Percentiles rank a stretch among this genome's conserved stretches.
These are phyloP conservation scores for Quercus variabilis DNA, from an alignment of 306 rosid species.

Conservation along the genomic window DNA sequence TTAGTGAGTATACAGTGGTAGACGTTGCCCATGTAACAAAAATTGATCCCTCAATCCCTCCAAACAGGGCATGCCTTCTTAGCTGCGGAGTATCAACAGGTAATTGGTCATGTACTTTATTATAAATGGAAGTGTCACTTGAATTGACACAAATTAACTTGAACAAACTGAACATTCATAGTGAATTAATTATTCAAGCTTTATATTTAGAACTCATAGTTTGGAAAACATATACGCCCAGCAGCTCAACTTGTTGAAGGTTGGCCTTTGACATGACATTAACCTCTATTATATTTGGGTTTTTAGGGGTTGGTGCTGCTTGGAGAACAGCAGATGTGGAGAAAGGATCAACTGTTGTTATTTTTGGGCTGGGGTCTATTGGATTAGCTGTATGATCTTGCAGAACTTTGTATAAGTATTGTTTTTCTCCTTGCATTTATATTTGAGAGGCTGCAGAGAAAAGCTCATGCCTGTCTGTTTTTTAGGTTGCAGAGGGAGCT, in stretches of 20 bases:
- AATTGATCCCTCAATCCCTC: constrained; percentile 53
- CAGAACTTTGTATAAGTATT: background rate
- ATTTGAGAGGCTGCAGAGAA: background rate
- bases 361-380: constrained; percentile 82
- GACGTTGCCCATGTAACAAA: constrained; percentile 63
- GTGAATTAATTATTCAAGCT: background rate
- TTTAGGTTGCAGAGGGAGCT: constrained; percentile 88
- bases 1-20: constrained; percentile 69
- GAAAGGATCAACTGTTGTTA: constrained; percentile 69
- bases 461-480: constrained; percentile 15
- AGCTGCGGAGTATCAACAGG: constrained; percentile 90
- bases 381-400: constrained; percentile 69
- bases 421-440: background rate
- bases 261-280: background rate
- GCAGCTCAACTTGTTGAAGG: background rate
- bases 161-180: background rate
- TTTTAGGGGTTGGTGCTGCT: constrained; percentile 88
- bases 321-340: constrained; percentile 85
- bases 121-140: background rate
- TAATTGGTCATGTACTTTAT: background rate
- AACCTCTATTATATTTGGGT: background rate
- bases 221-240: background rate
- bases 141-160: background rate
- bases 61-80: constrained; percentile 66
- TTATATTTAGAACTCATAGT: background rate